phyloP scores from a whole-genome alignment of 2,329 filamentous ascomycete species.

The Arthroderma sp. region DNA sequence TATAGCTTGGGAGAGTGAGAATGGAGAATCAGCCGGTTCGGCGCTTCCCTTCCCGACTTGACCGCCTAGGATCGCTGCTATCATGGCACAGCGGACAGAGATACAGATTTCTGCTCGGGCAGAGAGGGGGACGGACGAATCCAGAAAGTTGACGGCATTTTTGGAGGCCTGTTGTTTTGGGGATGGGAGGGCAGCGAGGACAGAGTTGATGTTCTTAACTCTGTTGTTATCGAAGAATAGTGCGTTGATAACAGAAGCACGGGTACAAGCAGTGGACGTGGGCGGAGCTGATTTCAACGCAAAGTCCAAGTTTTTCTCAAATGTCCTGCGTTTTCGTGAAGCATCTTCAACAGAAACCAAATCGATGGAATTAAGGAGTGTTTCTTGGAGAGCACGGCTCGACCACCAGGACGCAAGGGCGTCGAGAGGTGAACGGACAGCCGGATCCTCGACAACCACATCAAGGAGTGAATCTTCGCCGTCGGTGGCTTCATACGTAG shows the following conservation, averaged over 20 bases:
- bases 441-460: slow-evolving; percentile 68
- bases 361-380: slow-evolving; percentile 51
- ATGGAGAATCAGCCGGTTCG: slow-evolving; percentile 18
- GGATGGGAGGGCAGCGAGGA: slow-evolving; percentile 40
- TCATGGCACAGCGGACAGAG: slow-evolving; percentile 47
- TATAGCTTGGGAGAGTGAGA: slow-evolving; percentile 29
- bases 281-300: slow-evolving; percentile 64
- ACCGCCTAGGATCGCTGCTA: slow-evolving; percentile 37
- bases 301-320: slow-evolving; percentile 47
- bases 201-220: slow-evolving; percentile 37
- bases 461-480: slow-evolving; percentile 61
- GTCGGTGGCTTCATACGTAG: slow-evolving; percentile 53
- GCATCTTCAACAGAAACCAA: slow-evolving; percentile 33
- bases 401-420: slow-evolving; percentile 89
- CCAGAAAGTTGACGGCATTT: slow-evolving; percentile 34
- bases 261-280: slow-evolving; percentile 55
- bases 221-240: slow-evolving; percentile 43
- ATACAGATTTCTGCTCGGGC: slow-evolving; percentile 41
- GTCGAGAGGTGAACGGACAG: slow-evolving; percentile 76
- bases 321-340: slow-evolving; percentile 24
- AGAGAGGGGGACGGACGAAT: slow-evolving; percentile 39
- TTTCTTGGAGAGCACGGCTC: slow-evolving; percentile 55
- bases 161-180: slow-evolving; percentile 13
- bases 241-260: slow-evolving; percentile 46
- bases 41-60: slow-evolving; percentile 20